These are phyloP conservation scores for Hyparrhenia diplandra DNA, from an alignment of 176 grass and related monocot species.

Conservation along the genomic window DNA sequence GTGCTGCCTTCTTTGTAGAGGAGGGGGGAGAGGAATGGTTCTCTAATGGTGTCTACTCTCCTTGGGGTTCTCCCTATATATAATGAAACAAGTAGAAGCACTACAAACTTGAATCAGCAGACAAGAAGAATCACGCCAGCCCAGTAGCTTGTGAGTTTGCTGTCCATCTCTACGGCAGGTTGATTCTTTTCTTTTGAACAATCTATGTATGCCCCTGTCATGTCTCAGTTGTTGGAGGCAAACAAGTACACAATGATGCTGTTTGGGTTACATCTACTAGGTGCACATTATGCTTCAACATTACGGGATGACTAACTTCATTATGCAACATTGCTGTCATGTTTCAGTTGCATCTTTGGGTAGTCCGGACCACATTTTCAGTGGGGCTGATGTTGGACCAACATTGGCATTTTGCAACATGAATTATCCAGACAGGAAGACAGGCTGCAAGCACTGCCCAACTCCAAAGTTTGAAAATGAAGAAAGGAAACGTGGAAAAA, in stretches of 20 bases:
- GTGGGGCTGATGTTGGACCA: not conserved
- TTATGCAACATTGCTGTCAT: not conserved
- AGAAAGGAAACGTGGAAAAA: too few species aligned
- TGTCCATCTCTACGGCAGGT: not conserved
- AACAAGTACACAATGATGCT: not conserved
- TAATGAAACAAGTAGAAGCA: slow-evolving; percentile 22
- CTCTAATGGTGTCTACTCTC: slow-evolving; percentile 3
- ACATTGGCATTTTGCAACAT: not conserved
- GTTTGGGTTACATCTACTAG: not conserved
- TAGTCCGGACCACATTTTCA: not conserved
- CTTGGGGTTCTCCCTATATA: not conserved
- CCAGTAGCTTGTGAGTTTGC: not conserved
- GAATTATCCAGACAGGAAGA: not conserved
- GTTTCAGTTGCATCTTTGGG: not conserved
- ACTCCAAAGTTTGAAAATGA: too few species aligned
- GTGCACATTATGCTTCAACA: not conserved
- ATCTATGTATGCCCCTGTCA: not conserved
- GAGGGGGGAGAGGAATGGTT: not conserved
- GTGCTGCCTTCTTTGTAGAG: not conserved
- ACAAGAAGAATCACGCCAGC: slow-evolving; percentile 15
- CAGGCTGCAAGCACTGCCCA: not conserved
- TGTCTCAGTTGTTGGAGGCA: slow-evolving; percentile 9
- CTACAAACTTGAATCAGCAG: not conserved
- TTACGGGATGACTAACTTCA: not conserved
- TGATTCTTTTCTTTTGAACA: not conserved